Evolutionary conservation across 805 yeast species (phyloP).

Genomic region (Citeromyces matritensis): DNA sequence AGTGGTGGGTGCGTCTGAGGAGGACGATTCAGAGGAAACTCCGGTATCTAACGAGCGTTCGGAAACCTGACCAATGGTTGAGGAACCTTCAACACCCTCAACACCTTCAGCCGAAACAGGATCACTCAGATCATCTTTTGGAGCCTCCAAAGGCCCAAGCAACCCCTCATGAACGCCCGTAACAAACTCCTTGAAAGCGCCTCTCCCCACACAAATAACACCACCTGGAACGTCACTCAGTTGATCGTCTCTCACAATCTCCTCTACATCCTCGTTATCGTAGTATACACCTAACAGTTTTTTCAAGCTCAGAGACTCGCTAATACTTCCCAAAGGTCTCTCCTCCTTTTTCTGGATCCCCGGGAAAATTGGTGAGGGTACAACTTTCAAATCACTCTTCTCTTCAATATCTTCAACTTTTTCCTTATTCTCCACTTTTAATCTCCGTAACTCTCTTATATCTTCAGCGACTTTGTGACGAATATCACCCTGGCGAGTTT

Average conservation of each 20-base stretch:
- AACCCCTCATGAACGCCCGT: conserved; percentile 90
- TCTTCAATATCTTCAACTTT: conserved; percentile 5
- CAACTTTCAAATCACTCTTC: conserved; percentile 2
- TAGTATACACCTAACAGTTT: conserved; percentile 47
- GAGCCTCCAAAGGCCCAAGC: conserved; percentile 67
- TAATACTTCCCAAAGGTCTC: conserved; percentile 12
- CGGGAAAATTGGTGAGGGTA: conserved; percentile 1
- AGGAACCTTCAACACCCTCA: background rate
- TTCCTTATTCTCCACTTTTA: conserved; percentile 11
- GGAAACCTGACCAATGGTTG: background rate
- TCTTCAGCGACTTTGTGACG: conserved; percentile 71
- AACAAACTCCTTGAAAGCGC: conserved; percentile 87
- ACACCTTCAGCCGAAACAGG: conserved; percentile 3
- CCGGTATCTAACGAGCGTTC: background rate
- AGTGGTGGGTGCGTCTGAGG: background rate
- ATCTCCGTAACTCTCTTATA: conserved; percentile 54
- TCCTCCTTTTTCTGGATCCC: conserved; percentile 9
- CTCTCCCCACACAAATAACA: conserved; percentile 84
- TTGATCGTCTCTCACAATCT: conserved; percentile 28
- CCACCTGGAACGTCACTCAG: conserved; percentile 52
- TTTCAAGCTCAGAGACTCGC: conserved; percentile 22
- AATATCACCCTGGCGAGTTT: conserved; percentile 80
- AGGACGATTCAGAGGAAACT: background rate
- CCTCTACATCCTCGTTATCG: conserved; percentile 9
- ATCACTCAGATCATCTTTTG: conserved; percentile 5